Conservation (phyloP, 805 yeast species). For the Kuraishia cidri region DNA sequence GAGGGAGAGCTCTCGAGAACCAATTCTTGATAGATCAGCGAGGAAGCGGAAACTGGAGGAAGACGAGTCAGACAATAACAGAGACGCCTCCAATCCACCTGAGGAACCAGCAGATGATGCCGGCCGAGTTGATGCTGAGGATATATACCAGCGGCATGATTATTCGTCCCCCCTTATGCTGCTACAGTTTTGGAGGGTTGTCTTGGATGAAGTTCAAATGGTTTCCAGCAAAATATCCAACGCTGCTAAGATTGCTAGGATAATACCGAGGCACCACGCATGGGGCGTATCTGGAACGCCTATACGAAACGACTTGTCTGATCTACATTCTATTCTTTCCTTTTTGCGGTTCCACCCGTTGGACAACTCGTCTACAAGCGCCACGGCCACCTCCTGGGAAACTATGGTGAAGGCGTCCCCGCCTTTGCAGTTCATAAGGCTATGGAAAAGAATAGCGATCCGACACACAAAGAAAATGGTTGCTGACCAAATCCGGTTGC, state of each 20-base stretch:
- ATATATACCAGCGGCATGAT: constrained; percentile 27
- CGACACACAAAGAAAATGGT: constrained; percentile 87
- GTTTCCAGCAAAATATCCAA: constrained; percentile 64
- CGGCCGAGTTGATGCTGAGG: constrained; percentile 12
- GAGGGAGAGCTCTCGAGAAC: background rate
- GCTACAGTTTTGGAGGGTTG: constrained; percentile 81
- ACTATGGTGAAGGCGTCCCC: constrained; percentile 13
- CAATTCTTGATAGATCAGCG: constrained; percentile 1
- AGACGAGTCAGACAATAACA: constrained; percentile 1
- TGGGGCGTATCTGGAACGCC: constrained; percentile 99
- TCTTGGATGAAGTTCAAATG: constrained; percentile 94
- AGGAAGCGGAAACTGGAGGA: constrained; percentile 4
- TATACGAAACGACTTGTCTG: constrained; percentile 54
- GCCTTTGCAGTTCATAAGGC: constrained; percentile 25
- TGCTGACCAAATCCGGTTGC: constrained; percentile 63
- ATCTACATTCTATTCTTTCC: constrained; percentile 60
- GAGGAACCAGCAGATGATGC: constrained; percentile 7
- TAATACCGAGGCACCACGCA: constrained; percentile 78
- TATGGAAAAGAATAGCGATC: constrained; percentile 50
- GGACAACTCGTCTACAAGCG: constrained; percentile 16
- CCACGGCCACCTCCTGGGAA: constrained; percentile 16
- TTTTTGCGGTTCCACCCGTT: constrained; percentile 69
- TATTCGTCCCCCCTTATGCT: constrained; percentile 78
- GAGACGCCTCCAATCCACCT: background rate
- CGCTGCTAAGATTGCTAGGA: constrained; percentile 71